Base-by-base conservation (phyloP, 768 basidiomycete genomes). In the Russula sp. region DNA sequence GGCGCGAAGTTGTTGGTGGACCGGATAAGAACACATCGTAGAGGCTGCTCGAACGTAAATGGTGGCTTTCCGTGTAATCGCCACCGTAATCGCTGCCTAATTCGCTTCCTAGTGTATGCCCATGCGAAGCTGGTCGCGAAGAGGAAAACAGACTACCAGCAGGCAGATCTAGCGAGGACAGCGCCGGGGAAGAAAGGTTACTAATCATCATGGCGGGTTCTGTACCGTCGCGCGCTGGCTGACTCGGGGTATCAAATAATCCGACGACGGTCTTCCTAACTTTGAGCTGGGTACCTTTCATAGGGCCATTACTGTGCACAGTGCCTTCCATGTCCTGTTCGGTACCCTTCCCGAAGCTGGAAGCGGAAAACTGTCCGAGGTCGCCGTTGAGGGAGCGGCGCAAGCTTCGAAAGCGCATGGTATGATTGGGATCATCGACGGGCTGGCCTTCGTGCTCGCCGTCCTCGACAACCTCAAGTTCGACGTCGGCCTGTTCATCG, bases 201-300 rank as follows among this genome's bases (percentile, higher is more conserved):
- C 34, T 60, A 2, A n/a, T 39, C 54, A 60, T 59, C 49, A 45
- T 45, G 40, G 54, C 40, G 10, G 63, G 58, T 32, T 56, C 63
- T 3, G 48, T 7, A 8, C 32, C 54, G 39, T 64, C 63, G 16
- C 34, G 40, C 37, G 53, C 18, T n/a, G 56, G 57, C 18, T 55
- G 63, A 22, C 68, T 62, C 22, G 68, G 64, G 47, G 73, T 65
- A 68, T 85, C 82, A 66, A 89, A 89, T 7, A 88, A 73, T 13
- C 85, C 86, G 39, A 87, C 77, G 31, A 88, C 82, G 11, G 82
- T 83, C 64, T 82, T 85, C 42, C 80, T 75, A 55, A 62, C 73
- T 78, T 45, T 74, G 67, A 35, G 63, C 20, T 32, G 58, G 42
- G 44, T 27, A 6, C n/a, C 57, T 64, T 40, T 66, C 51, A 52